Evolutionary conservation across 495 filamentous ascomycete species (phyloP), one percentile per base, ranked within the genome.

Genomic region (Peziza echinospora): DNA sequence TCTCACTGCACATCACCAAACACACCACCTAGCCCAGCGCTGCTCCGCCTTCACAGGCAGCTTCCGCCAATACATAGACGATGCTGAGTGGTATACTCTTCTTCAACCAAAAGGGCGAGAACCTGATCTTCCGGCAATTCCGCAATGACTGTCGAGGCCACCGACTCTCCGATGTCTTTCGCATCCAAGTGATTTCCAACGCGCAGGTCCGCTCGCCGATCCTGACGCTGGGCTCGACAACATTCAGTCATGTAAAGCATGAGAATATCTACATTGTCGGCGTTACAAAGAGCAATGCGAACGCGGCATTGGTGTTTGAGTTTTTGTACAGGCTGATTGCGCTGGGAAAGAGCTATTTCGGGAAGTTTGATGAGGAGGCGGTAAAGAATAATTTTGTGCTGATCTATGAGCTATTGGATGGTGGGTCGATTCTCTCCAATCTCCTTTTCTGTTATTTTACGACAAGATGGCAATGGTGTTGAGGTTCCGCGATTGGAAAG

Each of bases 341-440:
- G 59, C 69, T 99, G 58, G 89, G 89, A 48, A 86, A 79, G 65
- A 78, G 82, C 47, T 99, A 99, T 63, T 99, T 99, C 71, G 89
- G 84, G 53, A 94, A 96, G 61, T 91, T 99, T 55, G 89, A 99
- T 62, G 89, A 99, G 71, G 89, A 99, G 63, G 91, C 89, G 39
- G 86, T 99, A 50, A 99, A 99, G 75, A 94, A 93, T 62, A 99
- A 99, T 64, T 99, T 99, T 64, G 91, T 99, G 50, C 67, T 96
- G 47, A 83, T 99, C 41, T 99, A 99, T 65, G 91, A 99, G 70
- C 72, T 99, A 47, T 69, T 99, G 47, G 91, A 99, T 66, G 86
- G 86, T 91, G 49, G 45, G 69, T 63, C 42, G 26, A 5, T 47
- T 41, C 30, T 42, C 41, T 39, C 7, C 44, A n/a, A n/a, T n/a